phyloP scores from a whole-genome alignment of 495 filamentous ascomycete genomes.

The Venustampulla echinocandica region DNA sequence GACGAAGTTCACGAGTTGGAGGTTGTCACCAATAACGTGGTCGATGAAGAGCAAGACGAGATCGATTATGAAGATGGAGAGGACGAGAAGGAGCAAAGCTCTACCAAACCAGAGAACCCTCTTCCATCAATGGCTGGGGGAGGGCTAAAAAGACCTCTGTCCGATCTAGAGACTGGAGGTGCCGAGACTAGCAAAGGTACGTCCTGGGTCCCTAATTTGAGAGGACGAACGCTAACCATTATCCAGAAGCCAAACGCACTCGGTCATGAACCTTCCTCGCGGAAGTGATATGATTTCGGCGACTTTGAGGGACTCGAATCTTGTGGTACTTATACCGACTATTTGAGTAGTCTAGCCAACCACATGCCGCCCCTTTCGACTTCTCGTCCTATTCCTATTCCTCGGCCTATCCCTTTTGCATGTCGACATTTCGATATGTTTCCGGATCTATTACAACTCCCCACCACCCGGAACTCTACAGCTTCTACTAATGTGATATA shows the following conservation, averaged over 20 bases:
- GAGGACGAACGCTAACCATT: slow-evolving; percentile 15
- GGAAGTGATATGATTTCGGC: background rate
- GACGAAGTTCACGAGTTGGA: background rate
- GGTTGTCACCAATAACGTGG: background rate
- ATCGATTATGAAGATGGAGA: slow-evolving; percentile 26
- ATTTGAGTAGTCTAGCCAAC: background rate
- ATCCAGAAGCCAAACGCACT: slow-evolving; percentile 22
- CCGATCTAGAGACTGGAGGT: slow-evolving; percentile 17
- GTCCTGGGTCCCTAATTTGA: too few relatives aligned
- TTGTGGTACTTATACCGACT: too few relatives aligned
- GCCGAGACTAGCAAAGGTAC: slow-evolving; percentile 4
- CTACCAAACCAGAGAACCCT: background rate
- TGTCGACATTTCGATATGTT: background rate
- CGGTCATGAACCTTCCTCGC: slow-evolving; percentile 12
- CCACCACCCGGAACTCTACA: background rate
- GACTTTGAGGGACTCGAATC: too few relatives aligned
- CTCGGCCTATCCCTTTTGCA: too few relatives aligned
- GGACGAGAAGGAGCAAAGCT: slow-evolving; percentile 12
- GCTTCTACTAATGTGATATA: slow-evolving; percentile 11
- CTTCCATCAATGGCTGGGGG: slow-evolving; percentile 2
- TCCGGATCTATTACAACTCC: background rate
- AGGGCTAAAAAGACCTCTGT: slow-evolving; percentile 16
- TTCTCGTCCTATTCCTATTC: background rate
- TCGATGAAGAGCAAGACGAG: slow-evolving; percentile 18
- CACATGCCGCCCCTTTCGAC: too few relatives aligned